These are phyloP conservation scores for Candida broadrunensis DNA, from an alignment of 805 yeast genomes.

Conservation along the genomic window DNA sequence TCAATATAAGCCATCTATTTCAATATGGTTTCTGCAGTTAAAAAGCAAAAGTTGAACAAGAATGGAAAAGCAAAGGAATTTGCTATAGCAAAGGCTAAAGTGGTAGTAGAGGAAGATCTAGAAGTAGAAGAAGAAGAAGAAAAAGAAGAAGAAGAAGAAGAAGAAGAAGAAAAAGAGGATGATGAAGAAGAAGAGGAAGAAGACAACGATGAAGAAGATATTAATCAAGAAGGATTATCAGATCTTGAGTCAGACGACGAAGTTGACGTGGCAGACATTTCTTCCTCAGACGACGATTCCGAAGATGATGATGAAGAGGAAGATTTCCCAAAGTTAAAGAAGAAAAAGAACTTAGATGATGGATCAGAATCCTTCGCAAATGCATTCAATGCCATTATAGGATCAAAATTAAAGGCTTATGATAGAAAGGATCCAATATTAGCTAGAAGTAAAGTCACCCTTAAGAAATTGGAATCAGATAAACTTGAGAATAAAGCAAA, in stretches of 20 bases:
- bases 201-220: conserved; percentile 11
- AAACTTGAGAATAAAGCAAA: conserved; percentile 83
- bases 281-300: conserved; percentile 7
- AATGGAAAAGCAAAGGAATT: conserved; percentile 4
- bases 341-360: conserved; percentile 57
- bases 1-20: too few species aligned
- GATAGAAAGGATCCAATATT: conserved; percentile 87
- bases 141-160: conserved; percentile 12
- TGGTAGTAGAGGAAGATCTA: conserved; percentile 1
- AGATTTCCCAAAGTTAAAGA: conserved; percentile 47
- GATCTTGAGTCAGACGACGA: conserved; percentile 21
- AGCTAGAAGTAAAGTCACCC: conserved; percentile 71
- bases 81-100: conserved; percentile 1
- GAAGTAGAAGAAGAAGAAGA: conserved; percentile 15
- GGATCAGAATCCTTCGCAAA: conserved; percentile 76
- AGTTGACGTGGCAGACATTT: conserved; percentile 20
- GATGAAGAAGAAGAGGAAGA: conserved; percentile 12
- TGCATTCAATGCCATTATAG: conserved; percentile 81
- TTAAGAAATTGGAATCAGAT: conserved; percentile 73
- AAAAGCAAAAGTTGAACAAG: conserved; percentile 18
- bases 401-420: conserved; percentile 84
- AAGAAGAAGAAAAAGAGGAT: conserved; percentile 10
- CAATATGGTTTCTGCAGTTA: conserved; percentile 16
- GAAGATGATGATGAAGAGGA: conserved; percentile 29
- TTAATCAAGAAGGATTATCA: conserved; percentile 6